phyloP scores from a whole-genome alignment of 495 filamentous ascomycete genomes.

The Daldinia bambusicola region DNA sequence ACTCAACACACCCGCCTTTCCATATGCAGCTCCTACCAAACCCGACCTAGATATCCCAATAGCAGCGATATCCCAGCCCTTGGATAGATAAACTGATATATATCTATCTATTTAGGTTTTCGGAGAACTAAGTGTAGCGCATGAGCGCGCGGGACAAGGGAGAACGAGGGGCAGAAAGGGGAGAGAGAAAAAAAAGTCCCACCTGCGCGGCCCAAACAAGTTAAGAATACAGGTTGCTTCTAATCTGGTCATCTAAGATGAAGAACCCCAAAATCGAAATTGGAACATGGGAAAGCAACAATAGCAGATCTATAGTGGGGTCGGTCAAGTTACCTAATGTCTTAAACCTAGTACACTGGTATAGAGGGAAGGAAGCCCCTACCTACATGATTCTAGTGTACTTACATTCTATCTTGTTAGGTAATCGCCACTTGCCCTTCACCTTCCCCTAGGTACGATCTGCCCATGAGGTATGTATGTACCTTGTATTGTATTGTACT shows the following conservation, averaged over 20 bases:
- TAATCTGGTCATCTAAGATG: constrained; percentile 20
- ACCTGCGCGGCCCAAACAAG: background rate
- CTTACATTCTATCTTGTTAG: no score
- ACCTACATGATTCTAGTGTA: no score
- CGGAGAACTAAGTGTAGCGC: background rate
- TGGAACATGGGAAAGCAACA: constrained; percentile 12
- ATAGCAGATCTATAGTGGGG: constrained; percentile 12
- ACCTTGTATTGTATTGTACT: background rate
- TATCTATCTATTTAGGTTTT: constrained; percentile 4
- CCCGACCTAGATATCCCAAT: constrained; percentile 3
- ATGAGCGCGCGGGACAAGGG: background rate
- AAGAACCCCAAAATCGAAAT: constrained; percentile 14
- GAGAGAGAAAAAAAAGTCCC: background rate
- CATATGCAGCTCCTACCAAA: constrained; percentile 13
- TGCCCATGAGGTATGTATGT: background rate
- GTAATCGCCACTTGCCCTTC: background rate
- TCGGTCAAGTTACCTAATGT: background rate
- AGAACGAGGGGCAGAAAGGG: background rate
- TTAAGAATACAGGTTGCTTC: background rate
- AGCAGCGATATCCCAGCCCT: constrained; percentile 11
- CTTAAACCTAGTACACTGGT: background rate
- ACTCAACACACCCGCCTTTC: constrained; percentile 9
- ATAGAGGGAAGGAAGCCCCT: constrained; percentile 6
- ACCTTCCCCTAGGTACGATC: background rate
- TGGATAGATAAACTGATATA: background rate